These are phyloP conservation scores for Lactuca saligna DNA, from an alignment of 129 eudicot species.

Conservation along the genomic window DNA sequence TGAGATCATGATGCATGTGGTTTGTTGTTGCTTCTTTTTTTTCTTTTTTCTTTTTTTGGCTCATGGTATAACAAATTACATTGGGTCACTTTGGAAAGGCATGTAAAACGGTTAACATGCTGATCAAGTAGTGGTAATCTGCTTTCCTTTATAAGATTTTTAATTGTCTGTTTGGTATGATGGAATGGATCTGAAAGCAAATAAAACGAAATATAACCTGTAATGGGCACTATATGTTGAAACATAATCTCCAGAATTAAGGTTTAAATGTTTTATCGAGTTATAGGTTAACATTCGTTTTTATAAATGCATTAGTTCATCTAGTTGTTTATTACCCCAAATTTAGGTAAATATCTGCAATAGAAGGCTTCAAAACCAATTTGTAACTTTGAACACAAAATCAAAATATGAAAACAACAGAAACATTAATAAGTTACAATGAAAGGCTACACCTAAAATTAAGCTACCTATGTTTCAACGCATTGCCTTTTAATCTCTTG, in stretches of 20 bases:
- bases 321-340: no score
- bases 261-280: no score
- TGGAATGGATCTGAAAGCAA: neutral
- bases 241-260: slow-evolving; percentile 3
- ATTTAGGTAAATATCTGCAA: neutral
- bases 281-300: no score
- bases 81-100: slow-evolving; percentile 20
- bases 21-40: slow-evolving; percentile 5
- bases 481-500: slow-evolving; percentile 56
- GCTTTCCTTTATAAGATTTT: slow-evolving; percentile 9
- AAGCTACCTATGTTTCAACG: slow-evolving; percentile 26
- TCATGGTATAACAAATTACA: slow-evolving; percentile 23
- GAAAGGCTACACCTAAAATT: neutral
- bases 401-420: neutral
- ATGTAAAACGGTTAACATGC: slow-evolving; percentile 29
- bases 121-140: slow-evolving; percentile 11
- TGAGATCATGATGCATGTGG: slow-evolving; percentile 9
- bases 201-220: neutral
- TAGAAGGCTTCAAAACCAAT: neutral
- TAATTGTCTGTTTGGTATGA: neutral
- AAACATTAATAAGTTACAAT: neutral
- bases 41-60: slow-evolving; percentile 5
- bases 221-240: neutral
- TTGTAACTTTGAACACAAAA: neutral
- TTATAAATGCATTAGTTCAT: no score